A percentile compares a stretch with the other conserved stretches of the same genome.
Conservation (phyloP, 2,329 filamentous ascomycete species). For the Sclerotinia nivalis region DNA sequence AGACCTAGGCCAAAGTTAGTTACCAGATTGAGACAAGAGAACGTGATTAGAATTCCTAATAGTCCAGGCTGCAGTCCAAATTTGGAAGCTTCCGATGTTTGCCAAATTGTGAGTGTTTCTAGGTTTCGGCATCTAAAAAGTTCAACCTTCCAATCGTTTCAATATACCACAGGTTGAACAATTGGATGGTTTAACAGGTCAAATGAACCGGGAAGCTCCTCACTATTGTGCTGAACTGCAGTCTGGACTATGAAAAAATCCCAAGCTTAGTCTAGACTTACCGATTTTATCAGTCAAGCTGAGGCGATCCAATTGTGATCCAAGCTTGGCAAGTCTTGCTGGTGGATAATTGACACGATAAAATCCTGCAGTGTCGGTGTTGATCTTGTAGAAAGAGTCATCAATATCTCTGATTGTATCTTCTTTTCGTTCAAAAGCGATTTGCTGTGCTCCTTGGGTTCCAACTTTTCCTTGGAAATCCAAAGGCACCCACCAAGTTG, state of each 20-base stretch:
- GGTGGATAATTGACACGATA: slow-evolving; percentile 71
- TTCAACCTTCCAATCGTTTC: not conserved
- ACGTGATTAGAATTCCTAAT: not conserved
- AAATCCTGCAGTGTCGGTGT: slow-evolving; percentile 69
- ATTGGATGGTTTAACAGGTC: not conserved
- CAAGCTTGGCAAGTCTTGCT: slow-evolving; percentile 70
- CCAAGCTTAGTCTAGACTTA: slow-evolving; percentile 17
- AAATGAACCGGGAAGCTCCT: not conserved
- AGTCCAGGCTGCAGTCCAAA: not conserved
- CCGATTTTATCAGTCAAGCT: slow-evolving; percentile 89
- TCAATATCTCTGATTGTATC: slow-evolving; percentile 75
- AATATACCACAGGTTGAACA: not conserved
- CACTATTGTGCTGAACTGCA: not conserved
- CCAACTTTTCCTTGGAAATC: slow-evolving; percentile 76
- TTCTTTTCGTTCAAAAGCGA: slow-evolving; percentile 73
- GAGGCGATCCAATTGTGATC: slow-evolving; percentile 72
- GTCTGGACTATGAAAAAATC: not conserved
- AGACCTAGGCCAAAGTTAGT: slow-evolving; percentile 47
- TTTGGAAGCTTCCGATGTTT: not conserved
- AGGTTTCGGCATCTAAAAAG: not conserved
- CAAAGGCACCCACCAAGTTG: slow-evolving; percentile 93
- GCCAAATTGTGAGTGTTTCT: not conserved
- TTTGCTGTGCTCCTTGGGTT: slow-evolving; percentile 59
- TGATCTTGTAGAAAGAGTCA: slow-evolving; percentile 88
- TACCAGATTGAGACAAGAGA: not conserved